A percentile compares a stretch with the other conserved stretches of the same genome.
Conservation (phyloP, 441 rosid species). For the Raphanus hybrid region DNA sequence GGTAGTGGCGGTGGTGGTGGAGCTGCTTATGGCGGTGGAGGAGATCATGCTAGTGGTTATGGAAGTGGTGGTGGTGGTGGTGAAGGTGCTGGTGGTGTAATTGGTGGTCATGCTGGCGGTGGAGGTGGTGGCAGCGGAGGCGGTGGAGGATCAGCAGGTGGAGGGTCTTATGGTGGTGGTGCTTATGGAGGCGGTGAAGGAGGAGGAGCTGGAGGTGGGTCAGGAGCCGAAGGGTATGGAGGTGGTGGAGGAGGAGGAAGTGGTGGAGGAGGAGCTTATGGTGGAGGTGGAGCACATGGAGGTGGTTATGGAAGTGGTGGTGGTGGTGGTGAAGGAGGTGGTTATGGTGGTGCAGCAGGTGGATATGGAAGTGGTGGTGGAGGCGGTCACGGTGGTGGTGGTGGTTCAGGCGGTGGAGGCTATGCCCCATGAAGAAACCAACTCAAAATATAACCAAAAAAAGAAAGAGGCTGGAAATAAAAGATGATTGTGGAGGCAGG, state of each 20-base stretch:
- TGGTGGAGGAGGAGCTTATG: slow-evolving; percentile 48
- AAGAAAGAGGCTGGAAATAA: slow-evolving; percentile 19
- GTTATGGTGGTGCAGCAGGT: slow-evolving; percentile 42
- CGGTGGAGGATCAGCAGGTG: slow-evolving; percentile 43
- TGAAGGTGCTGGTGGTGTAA: slow-evolving; percentile 43
- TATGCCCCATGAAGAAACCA: slow-evolving; percentile 40
- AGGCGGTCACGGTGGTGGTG: slow-evolving; percentile 47
- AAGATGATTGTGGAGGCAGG: slow-evolving; percentile 27
- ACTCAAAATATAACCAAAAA: slow-evolving; percentile 15
- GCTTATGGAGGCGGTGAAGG: slow-evolving; percentile 52
- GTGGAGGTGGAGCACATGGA: slow-evolving; percentile 47
- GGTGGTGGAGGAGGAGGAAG: slow-evolving; percentile 55
- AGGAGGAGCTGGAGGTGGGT: slow-evolving; percentile 52
- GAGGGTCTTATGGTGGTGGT: slow-evolving; percentile 51
- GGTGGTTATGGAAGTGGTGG: slow-evolving; percentile 51
- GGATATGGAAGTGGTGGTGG: slow-evolving; percentile 46
- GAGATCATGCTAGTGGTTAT: slow-evolving; percentile 40
- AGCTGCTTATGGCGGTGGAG: slow-evolving; percentile 35
- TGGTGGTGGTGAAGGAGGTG: slow-evolving; percentile 47
- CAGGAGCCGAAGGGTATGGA: slow-evolving; percentile 52
- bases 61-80: slow-evolving; percentile 44
- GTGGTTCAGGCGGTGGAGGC: slow-evolving; percentile 48
- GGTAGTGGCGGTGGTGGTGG: slow-evolving; percentile 50
- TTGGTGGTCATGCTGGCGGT: slow-evolving; percentile 45
- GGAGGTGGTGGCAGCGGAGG: slow-evolving; percentile 48